Evolutionary conservation across 108 stramenopile species (phyloP).

Genomic region (Nannochloropsis oceanica): DNA sequence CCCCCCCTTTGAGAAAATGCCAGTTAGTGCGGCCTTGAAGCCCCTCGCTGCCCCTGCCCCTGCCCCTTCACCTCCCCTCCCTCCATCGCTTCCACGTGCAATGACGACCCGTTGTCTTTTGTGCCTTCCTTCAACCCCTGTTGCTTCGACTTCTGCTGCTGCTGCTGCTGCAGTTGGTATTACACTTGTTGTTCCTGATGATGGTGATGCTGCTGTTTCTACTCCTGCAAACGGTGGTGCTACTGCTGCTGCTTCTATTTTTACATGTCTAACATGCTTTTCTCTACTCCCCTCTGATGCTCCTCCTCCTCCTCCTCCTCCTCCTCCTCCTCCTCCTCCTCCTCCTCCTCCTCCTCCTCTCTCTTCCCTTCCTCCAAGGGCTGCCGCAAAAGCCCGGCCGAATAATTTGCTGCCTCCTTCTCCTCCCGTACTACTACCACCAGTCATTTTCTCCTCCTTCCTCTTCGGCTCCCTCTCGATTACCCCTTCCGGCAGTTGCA

Average conservation of each 20-base stretch:
- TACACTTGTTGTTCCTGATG: too few relatives aligned
- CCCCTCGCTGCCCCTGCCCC: background rate
- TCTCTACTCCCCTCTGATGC: background rate
- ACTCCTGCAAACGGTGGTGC: too few relatives aligned
- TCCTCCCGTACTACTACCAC: background rate
- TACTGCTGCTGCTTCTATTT: too few relatives aligned
- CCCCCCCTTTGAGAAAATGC: background rate
- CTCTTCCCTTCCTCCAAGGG: background rate
- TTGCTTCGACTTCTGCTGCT: too few relatives aligned
- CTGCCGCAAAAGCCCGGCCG: background rate
- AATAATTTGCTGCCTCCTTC: background rate
- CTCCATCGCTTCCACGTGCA: background rate
- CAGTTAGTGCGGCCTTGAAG: background rate
- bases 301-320: background rate
- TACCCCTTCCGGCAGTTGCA: too few relatives aligned
- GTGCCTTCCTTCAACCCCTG: background rate
- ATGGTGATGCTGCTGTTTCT: too few relatives aligned
- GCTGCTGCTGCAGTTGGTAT: too few relatives aligned
- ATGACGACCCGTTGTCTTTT: background rate
- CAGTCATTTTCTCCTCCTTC: background rate
- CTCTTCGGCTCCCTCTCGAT: background rate
- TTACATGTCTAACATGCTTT: too few relatives aligned
- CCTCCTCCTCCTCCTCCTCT: background rate
- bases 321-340: background rate
- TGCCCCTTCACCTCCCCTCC: background rate